These are phyloP conservation scores for Botryotinia convoluta DNA, from an alignment of 2,329 filamentous ascomycete genomes.

Conservation along the genomic window DNA sequence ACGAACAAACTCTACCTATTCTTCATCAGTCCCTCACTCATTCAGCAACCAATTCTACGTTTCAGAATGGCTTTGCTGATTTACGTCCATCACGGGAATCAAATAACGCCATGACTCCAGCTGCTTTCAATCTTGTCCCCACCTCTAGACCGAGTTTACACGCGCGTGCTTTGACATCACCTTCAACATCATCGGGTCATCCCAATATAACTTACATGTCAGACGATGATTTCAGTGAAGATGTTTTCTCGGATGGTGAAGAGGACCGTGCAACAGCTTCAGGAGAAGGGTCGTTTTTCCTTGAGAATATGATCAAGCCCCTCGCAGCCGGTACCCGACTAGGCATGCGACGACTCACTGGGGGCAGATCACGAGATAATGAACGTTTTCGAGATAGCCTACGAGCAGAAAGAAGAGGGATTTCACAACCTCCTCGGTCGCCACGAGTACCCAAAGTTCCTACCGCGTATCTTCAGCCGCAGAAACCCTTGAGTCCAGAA, in stretches of 20 bases:
- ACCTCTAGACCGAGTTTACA: conserved; percentile 68
- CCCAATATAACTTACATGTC: conserved; percentile 62
- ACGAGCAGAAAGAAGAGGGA: conserved; percentile 33
- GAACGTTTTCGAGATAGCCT: conserved; percentile 37
- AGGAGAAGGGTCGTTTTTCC: conserved; percentile 48
- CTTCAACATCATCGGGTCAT: conserved; percentile 58
- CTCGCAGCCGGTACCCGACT: conserved; percentile 55
- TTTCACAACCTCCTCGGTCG: conserved; percentile 35
- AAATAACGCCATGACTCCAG: conserved; percentile 63
- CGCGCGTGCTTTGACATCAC: conserved; percentile 80
- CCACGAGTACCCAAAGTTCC: conserved; percentile 39
- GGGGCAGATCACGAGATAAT: conserved; percentile 44
- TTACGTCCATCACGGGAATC: conserved; percentile 59
- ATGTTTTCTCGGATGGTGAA: conserved; percentile 77
- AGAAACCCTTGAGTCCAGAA: conserved; percentile 25
- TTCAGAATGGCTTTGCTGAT: conserved; percentile 87
- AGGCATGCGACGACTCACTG: conserved; percentile 61
- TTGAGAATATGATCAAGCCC: conserved; percentile 61
- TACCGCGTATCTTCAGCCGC: conserved; percentile 33
- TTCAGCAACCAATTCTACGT: conserved; percentile 69
- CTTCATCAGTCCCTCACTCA: conserved; percentile 73
- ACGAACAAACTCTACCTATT: conserved; percentile 89
- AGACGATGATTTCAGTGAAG: conserved; percentile 73
- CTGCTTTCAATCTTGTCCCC: conserved; percentile 50
- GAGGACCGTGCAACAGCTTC: conserved; percentile 43